phyloP scores from a whole-genome alignment of 2,329 filamentous ascomycete genomes.

The Xenosphaeropsis pyriputrescens region DNA sequence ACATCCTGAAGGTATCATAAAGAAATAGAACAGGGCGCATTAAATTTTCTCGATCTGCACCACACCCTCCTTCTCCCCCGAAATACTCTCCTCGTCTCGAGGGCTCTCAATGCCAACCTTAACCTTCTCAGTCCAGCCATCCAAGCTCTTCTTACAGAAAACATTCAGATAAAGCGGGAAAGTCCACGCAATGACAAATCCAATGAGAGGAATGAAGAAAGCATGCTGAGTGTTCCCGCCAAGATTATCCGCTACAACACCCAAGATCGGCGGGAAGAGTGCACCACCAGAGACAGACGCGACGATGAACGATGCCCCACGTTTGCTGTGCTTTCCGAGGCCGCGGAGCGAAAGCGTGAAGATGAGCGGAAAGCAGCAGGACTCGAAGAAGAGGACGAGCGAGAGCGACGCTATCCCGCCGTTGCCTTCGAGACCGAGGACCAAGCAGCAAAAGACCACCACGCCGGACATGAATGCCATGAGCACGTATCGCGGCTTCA shows the following conservation, averaged over 20 bases:
- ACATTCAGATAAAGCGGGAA: constrained; percentile 2
- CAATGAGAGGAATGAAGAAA: constrained; percentile 12
- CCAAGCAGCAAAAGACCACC: constrained; percentile 43
- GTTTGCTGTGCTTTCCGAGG: constrained; percentile 60
- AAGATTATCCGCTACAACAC: constrained; percentile 42
- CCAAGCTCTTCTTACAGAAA: constrained; percentile 10
- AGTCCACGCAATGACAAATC: constrained; percentile 6
- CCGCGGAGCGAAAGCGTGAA: constrained; percentile 62
- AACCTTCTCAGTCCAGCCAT: constrained; percentile 14
- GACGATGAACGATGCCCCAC: constrained; percentile 56
- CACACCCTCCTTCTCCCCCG: constrained; percentile 3
- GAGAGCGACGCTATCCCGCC: constrained; percentile 45
- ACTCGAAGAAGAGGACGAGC: constrained; percentile 65
- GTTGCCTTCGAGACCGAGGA: constrained; percentile 28
- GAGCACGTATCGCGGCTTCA: constrained; percentile 47
- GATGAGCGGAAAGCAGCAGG: constrained; percentile 67
- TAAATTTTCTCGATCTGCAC: constrained; percentile 5
- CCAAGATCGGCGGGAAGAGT: constrained; percentile 54
- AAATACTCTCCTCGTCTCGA: constrained; percentile 7
- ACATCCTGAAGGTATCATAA: too few relatives aligned
- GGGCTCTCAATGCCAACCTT: constrained; percentile 10
- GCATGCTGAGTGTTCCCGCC: constrained; percentile 10
- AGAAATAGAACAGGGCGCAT: too few relatives aligned
- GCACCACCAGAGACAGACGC: constrained; percentile 61
- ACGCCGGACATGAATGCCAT: constrained; percentile 46